Evolutionary conservation across 257 asterid species (phyloP).

Genomic region (Ocimum tenuiflorum): DNA sequence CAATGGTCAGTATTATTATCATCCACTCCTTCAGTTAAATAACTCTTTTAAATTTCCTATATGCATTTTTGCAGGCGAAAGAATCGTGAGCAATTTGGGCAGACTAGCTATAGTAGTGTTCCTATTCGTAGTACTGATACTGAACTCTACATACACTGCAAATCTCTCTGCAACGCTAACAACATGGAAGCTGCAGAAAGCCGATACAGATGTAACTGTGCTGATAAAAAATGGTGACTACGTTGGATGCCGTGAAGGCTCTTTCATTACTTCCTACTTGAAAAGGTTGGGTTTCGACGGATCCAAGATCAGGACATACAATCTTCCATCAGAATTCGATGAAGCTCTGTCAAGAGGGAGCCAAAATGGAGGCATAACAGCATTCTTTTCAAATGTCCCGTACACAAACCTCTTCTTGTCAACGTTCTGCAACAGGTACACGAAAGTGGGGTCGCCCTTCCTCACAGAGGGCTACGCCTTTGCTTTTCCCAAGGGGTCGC

Average conservation of each 20-base stretch:
- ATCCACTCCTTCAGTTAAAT: not conserved
- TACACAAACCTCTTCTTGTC: constrained; percentile 21
- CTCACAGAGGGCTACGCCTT: constrained; percentile 29
- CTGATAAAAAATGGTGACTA: constrained; percentile 19
- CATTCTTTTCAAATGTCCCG: not conserved
- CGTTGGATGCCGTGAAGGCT: constrained; percentile 35
- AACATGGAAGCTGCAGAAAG: constrained; percentile 18
- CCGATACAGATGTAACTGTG: constrained; percentile 12
- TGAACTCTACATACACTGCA: constrained; percentile 36
- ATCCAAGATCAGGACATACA: not conserved
- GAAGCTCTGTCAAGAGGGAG: not conserved
- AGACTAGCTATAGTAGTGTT: constrained; percentile 30
- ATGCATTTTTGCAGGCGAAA: constrained; percentile 24
- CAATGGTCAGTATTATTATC: constrained; percentile 22
- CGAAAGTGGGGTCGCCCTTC: constrained; percentile 18
- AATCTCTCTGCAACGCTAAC: constrained; percentile 36
- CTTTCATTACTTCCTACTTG: constrained; percentile 12
- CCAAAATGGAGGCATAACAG: not conserved
- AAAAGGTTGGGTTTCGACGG: not conserved
- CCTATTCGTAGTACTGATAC: constrained; percentile 36
- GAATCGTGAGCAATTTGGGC: constrained; percentile 32
- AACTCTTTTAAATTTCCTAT: not conserved
- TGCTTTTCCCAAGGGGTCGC: constrained; percentile 36
- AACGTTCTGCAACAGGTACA: constrained; percentile 30
- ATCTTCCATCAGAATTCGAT: not conserved